Base-by-base conservation (phyloP, 148 eudicot species). In the Vaccinium vitisidaea region DNA sequence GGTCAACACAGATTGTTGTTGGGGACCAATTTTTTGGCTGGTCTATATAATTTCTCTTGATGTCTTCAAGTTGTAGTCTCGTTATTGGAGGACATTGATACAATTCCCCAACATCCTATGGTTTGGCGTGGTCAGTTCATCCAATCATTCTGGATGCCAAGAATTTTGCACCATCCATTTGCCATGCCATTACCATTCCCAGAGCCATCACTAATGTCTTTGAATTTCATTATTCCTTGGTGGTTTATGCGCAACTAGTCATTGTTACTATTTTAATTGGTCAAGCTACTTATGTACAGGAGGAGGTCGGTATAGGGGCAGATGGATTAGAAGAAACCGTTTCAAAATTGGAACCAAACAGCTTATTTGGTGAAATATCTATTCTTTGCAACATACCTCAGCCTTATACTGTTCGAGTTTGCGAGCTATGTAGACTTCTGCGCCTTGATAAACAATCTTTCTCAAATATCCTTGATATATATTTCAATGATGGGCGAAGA, bases 351-450 rank as follows among this genome's bases (percentile, higher is more conserved):
- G 88, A 93, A 81, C 89, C 86, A 30, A 88, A 91, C 85, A 93
- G 89, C 89, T 90, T 84, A 82, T 97, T 95, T 84, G 99, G 99
- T 56, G 95, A 91, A 79, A 87, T 97, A 65, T 94, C 99, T 5
- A 90, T 95, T 63, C 89, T 97, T 84, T 94, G 96, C 92, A 97
- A 94, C 89, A 93, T 97, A 76, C 93, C 99, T 83, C 99, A 97
- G 80, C 95, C 98, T 32, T 91, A 88, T 80, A 91, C 98, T 5
- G 93, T 97, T 74, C 92, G 94, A 36, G 99, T 95, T 52, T 86
- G 91, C 61, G 95, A 95, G 75, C 89, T 97, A 9, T 95, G 98
- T 84, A 89, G 95, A 74, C 93, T 97, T 87, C 87, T 97, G 79
- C 94, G 99, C 39, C 89, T 97, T 70, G 99, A 97, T 90, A 97